Base-by-base conservation (phyloP, 2,329 filamentous ascomycete genomes). In the Alternaria triticina region DNA sequence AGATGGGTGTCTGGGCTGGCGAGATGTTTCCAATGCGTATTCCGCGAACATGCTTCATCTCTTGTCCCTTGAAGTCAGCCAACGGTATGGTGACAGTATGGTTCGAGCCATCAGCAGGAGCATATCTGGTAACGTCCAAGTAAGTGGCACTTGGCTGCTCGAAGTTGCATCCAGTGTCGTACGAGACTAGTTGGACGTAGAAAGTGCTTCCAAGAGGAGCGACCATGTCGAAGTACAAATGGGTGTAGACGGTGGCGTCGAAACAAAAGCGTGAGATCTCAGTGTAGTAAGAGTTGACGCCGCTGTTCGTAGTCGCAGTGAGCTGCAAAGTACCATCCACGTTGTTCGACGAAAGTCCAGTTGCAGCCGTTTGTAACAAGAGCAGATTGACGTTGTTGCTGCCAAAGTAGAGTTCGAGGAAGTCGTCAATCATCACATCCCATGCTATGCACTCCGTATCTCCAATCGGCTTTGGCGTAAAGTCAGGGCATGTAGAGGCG, bases 11-110 rank as follows among this genome's bases (percentile, higher is more conserved):
- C n/a, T 59, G 56, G 1, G 56, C 49, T 36, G 60, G 60, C 9
- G 60, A 62, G 56, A 62, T 62, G 44, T 62, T 62, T 5, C 60
- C 60, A 15, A 62, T 62, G 12, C 60, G 60, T 12, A 62, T 62
- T 17, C 55, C 60, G 44, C 60, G 60, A 17, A 62, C 56, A 36
- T 59, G 49, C 10, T 33, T 30, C 56, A 59, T 54, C 13, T 62
- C 60, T 17, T 62, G 60, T n/a, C 60, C 60, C 15, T 36, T n/a
- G n/a, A 62, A 62, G 3, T 59, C 60, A 8, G 60, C 25, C 12
- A 62, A 40, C 3, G 60, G 60, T 36, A 62, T 62, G 44, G 56
- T 62, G 12, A 62, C 60, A 13, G 60, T 62, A 22, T 59, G 60
- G 6, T 62, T 62, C 6, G 36, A 43, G 25, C 60, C 60, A 23